phyloP scores from a whole-genome alignment of 2,329 filamentous ascomycete species.

The Madurella fahalii region DNA sequence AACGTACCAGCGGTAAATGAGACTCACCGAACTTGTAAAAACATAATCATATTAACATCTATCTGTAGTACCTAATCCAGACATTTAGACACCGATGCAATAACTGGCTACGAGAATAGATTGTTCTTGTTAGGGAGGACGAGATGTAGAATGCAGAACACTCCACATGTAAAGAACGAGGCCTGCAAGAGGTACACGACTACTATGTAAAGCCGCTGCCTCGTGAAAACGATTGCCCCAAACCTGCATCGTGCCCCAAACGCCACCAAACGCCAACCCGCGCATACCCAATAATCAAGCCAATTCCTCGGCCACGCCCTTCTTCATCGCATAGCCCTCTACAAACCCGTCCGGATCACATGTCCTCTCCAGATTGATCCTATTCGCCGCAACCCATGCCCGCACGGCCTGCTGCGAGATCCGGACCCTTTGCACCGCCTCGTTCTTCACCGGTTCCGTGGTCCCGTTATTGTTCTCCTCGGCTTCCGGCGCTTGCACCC shows the following conservation, averaged over 20 bases:
- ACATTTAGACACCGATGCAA: no score
- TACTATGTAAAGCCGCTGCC: no score
- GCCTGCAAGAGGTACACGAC: no score
- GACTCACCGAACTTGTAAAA: no score
- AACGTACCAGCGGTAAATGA: no score
- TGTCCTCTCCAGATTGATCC: constrained; percentile 58
- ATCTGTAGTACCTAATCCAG: no score
- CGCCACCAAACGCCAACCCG: not conserved
- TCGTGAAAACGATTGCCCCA: no score
- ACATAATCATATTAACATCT: no score
- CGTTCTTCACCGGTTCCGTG: not conserved
- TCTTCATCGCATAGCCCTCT: constrained; percentile 59
- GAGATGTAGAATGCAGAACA: no score
- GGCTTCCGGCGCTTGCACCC: constrained; percentile 26
- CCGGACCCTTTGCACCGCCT: constrained; percentile 42
- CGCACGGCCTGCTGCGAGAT: constrained; percentile 56
- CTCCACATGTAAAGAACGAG: no score
- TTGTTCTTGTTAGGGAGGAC: no score
- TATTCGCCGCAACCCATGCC: constrained; percentile 61
- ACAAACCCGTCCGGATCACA: constrained; percentile 74
- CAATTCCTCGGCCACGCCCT: constrained; percentile 36
- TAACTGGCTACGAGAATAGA: no score
- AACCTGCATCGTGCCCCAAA: not conserved
- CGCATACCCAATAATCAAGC: constrained; percentile 1
- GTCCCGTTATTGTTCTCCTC: constrained; percentile 13